A percentile compares a stretch with the other conserved stretches of the same genome.
Conservation (phyloP, 2,329 filamentous ascomycete species). For the Xylariomycetidae sp. region DNA sequence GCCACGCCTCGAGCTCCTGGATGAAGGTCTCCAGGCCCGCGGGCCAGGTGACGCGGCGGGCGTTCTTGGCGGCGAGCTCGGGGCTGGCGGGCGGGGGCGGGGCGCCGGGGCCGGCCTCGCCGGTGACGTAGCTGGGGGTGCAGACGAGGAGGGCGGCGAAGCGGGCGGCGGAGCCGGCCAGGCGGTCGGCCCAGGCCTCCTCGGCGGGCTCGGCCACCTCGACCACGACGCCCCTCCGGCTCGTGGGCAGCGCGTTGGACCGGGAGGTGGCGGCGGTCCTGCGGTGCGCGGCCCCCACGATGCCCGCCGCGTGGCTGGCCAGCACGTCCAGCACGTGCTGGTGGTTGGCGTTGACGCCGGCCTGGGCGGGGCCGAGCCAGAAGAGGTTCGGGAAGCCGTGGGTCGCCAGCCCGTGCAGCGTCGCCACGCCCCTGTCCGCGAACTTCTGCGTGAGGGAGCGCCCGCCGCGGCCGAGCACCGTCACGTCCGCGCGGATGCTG, state of each 20-base stretch:
- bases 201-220: slow-evolving; percentile 41
- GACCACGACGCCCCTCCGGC: slow-evolving; percentile 21
- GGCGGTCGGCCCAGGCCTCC: slow-evolving; percentile 39
- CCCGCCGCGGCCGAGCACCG: slow-evolving; percentile 15
- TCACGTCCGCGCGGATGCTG: slow-evolving; percentile 32
- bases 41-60: slow-evolving; percentile 23
- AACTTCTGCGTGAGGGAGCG: slow-evolving; percentile 18
- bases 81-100: slow-evolving; percentile 10
- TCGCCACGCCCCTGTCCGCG: slow-evolving; percentile 32
- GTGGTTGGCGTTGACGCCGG: slow-evolving; percentile 23
- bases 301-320: slow-evolving; percentile 15
- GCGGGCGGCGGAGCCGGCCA: slow-evolving; percentile 28
- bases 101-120: slow-evolving; percentile 32
- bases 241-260: not conserved
- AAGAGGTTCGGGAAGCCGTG: slow-evolving; percentile 51
- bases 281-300: slow-evolving; percentile 31
- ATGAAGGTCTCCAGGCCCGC: slow-evolving; percentile 28
- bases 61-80: slow-evolving; percentile 27
- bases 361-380: slow-evolving; percentile 38
- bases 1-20: slow-evolving; percentile 22
- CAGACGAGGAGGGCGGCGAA: slow-evolving; percentile 38
- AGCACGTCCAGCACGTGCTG: slow-evolving; percentile 14
- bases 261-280: slow-evolving; percentile 15
- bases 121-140: slow-evolving; percentile 49
- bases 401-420: slow-evolving; percentile 45